Base-by-base conservation (phyloP, 345 rosid genomes). In the Mercurialis annua region DNA sequence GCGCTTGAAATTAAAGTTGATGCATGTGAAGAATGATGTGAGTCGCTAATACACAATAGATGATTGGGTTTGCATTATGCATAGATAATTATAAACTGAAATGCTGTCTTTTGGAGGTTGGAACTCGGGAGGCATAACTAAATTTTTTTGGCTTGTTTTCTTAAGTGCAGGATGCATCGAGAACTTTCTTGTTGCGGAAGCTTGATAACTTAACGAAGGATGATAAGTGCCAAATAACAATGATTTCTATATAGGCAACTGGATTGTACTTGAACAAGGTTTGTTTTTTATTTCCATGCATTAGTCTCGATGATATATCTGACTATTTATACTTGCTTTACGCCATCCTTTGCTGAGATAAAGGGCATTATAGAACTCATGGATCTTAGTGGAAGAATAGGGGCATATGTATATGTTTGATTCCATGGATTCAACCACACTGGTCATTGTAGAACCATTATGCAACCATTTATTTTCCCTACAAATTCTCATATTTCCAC, bases 241-340 rank as follows among this genome's bases (percentile, higher is more conserved):
- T 92, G 99, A 92, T 94, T 71, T 94, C 99, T 66, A 92, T 98
- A 4, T 94, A 98, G 99, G 86, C 95, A 71, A 89, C 97, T 42
- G 99, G 91, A 83, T 82, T 94, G 44, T 94, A 94, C 85, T 76
- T 94, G 80, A 98, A 94, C 83, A 91, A 94, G 98, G 99, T 94
- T 77, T 80, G n/a, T n/a, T 68, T 40, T 58, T 70, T 72, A 77
- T 81, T 77, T 46, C 36, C 68, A 20, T 59, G 54, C 64, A 27
- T 50, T 40, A 55, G 40, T 71, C 62, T 66, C 42, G 57, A 69
- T 65, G 52, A 26, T 40, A 18, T 40, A n/a, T n/a, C 1, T n/a
- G 63, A 27, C 29, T 58, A 23, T n/a, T 40, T 31, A 15, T 61
- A n/a, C n/a, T 40, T 71, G 63, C 30, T 75, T 66, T 59, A 27